Conservation (phyloP, 768 basidiomycete species). For the Rhodotorula kratochvilovae region DNA sequence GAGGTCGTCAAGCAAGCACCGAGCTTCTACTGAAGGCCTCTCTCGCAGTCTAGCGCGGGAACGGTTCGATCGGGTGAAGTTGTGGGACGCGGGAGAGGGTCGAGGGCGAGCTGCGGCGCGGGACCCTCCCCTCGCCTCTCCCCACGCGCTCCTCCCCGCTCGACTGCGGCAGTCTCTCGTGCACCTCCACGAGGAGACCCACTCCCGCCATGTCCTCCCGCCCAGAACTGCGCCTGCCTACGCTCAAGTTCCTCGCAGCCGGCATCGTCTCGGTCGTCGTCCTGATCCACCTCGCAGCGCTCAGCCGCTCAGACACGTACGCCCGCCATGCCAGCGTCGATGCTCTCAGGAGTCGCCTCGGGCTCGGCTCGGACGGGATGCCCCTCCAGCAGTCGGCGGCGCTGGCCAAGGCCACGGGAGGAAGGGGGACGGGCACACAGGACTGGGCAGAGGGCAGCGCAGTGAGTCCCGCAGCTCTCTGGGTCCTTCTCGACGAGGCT, state of each 20-base stretch:
- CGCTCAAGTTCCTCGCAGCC: background rate
- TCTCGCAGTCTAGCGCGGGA: too few species aligned
- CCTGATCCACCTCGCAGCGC: background rate
- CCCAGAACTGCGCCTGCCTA: background rate
- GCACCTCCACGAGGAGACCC: background rate
- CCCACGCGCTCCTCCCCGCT: too few species aligned
- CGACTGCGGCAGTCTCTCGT: background rate
- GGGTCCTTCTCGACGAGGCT: too few species aligned
- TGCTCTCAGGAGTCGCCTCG: background rate
- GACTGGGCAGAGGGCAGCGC: too few species aligned
- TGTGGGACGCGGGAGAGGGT: too few species aligned
- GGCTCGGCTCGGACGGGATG: conserved; percentile 15
- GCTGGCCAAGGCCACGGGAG: too few species aligned
- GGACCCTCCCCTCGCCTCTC: too few species aligned
- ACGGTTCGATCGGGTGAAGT: too few species aligned
- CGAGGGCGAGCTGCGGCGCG: too few species aligned
- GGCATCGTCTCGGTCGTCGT: background rate
- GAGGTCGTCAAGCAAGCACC: too few species aligned
- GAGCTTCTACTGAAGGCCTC: too few species aligned
- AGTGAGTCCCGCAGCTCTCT: background rate
- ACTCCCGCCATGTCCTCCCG: background rate
- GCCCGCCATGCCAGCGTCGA: background rate
- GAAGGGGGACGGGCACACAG: too few species aligned
- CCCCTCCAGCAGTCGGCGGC: background rate
- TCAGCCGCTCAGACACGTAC: background rate